Evolutionary conservation across 306 rosid genomes (phyloP), one percentile per base, ranked within the genome.

Genomic region (Prunus padus): DNA sequence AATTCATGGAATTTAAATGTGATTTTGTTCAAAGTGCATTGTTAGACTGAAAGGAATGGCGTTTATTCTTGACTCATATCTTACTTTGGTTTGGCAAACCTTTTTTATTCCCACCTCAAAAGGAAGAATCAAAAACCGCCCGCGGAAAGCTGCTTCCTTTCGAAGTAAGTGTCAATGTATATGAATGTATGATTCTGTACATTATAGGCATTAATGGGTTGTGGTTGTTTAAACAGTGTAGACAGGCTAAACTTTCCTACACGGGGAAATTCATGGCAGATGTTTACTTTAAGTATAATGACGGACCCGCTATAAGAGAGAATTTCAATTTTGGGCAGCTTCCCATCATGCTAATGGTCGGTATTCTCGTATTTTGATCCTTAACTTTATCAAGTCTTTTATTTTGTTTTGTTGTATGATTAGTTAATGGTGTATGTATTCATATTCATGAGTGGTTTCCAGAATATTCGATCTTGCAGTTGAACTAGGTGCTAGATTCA

Each of bases 311-410:
- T 49, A 74, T 87, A n/a, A 77, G 92, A 69, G 88, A 85, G 51
- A 72, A 45, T n/a, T 42, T 81, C 33, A 72, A 61, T 79, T 86
- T 95, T 62, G 97, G 97, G 69, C 86, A 81, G 73, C 65, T 95
- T 67, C 98, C 98, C 26, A 88, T 95, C 67, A 92, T 95, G 98
- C 81, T 95, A 2, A 82, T 86, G 97, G 98, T 95, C 69, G 31
- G 82, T 67, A 18, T 26, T 54, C 19, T 81, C 5, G 26, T 57
- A 40, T 20, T 7, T 79, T 33, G 26, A 19, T 61, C 55, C 50
- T 57, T 50, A 15, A 22, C 33, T 54, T 50, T 37, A 11, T 26
- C 3, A 2, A 18, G 7, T 23, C 56, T 45, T 71, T 11, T 71
- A 4, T 4, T 37, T 37, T 37, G 42, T 37, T 37, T 11, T 71